Base-by-base conservation (phyloP, 2,329 filamentous ascomycete species). In the Ascochyta fabae region DNA sequence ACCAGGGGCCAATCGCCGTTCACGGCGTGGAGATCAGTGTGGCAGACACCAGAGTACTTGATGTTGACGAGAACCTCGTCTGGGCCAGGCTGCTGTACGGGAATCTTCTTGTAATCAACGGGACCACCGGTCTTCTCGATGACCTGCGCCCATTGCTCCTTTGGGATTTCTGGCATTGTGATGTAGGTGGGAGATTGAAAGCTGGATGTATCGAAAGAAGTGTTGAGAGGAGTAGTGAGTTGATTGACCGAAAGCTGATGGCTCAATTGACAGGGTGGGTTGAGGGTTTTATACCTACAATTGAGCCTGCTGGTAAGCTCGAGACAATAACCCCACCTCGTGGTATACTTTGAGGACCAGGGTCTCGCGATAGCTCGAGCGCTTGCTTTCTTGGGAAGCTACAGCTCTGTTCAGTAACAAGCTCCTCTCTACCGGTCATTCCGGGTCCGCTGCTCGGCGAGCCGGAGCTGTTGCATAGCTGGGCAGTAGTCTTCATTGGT, bases 61-160 rank as follows among this genome's bases (percentile, higher is more conserved):
- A 96, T 85, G 80, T 96, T 94, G 79, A 96, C 81, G 63, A 97
- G 89, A 65, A 96, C 90, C 79, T 97, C 91, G 80, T 96, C 92
- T 48, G 92, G 88, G 22, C 88, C 91, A 35, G 93, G 93, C 76
- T 88, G 85, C 60, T 83, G 83, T 47, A 96, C 92, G 65, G 90
- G 88, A 69, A 97, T 94, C 79, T 88, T 84, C 81, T 91, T 92
- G 84, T 89, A 91, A 58, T 85, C 77, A 68, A 86, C 80, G 65
- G 86, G 78, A 52, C 87, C 88, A 66, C 90, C 92, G 53, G 84
- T 88, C 83, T 92, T 85, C 78, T 96, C 90, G 68, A 95, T 83
- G 67, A 98, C 91, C 79, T 95, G 90, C 47, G 94, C 94, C 91
- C 89, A 96, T 82, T 98, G 94, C 77, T 88, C 88, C 46, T 83